Percentiles rank a stretch among this genome's conserved stretches.
Conservation (phyloP, 2,329 filamentous ascomycete genomes). For the Fusarium foetens region DNA sequence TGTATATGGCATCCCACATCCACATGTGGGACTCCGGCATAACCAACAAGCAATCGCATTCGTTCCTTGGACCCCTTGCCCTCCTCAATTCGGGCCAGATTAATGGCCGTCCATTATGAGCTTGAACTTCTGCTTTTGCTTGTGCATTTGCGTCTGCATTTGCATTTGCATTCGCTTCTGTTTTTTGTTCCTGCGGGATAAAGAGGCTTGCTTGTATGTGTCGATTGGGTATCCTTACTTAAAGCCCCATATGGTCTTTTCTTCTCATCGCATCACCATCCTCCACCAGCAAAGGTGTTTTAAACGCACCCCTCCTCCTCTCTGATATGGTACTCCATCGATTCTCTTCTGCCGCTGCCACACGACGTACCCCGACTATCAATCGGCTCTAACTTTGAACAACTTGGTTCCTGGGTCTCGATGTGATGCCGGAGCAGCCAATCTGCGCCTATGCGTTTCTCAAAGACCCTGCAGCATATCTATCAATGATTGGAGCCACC, state of each 20-base stretch:
- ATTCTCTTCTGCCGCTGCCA: constrained; percentile 29
- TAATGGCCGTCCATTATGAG: constrained; percentile 39
- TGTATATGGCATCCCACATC: constrained; percentile 43
- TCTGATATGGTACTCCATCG: constrained; percentile 10
- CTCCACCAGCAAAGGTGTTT: constrained; percentile 16
- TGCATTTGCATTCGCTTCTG: constrained; percentile 21
- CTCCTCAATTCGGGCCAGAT: constrained; percentile 24
- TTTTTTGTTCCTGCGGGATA: constrained; percentile 48
- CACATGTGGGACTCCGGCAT: constrained; percentile 47
- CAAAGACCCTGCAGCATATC: constrained; percentile 43
- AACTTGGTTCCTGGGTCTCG: constrained; percentile 42
- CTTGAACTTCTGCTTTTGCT: constrained; percentile 35
- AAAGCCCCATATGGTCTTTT: constrained; percentile 48
- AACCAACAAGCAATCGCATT: constrained; percentile 45
- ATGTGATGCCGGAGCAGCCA: constrained; percentile 33
- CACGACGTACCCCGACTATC: constrained; percentile 40
- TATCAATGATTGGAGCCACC: constrained; percentile 18
- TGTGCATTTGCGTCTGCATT: constrained; percentile 14
- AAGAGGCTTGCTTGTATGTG: constrained; percentile 49
- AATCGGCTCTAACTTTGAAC: constrained; percentile 20
- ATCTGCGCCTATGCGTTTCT: constrained; percentile 21
- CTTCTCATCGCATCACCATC: constrained; percentile 44
- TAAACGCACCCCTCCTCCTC: constrained; percentile 24
- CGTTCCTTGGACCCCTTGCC: constrained; percentile 30
- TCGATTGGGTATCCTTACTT: constrained; percentile 56